Evolutionary conservation across 495 filamentous ascomycete species (phyloP), one percentile per base, ranked within the genome.

Genomic region (Niebla homalea): DNA sequence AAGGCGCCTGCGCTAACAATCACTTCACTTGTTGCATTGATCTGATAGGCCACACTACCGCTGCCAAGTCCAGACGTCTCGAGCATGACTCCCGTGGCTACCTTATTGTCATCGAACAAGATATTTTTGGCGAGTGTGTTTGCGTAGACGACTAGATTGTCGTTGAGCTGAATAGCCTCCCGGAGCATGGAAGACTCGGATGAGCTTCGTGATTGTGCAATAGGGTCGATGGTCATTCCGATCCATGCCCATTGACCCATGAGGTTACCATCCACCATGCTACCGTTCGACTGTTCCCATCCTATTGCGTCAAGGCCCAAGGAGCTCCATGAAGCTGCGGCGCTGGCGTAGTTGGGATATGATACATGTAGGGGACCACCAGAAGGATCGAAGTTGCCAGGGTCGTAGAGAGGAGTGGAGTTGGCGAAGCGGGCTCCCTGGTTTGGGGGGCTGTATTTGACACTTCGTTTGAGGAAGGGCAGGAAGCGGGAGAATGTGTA

Each of bases 1-100:
- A 77, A 68, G 16, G 52, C 68, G 8, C 76, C 76, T 4, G 75
- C 72, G 6, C 73, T 71, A 5, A 80, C 16, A 36, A 82, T 76
- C 42, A 82, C 70, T 60, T 80, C 76, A 41, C 68, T 70, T 3
- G 51, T 60, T 8, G 75, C 74, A 4, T 44, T 50, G 3, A 75
- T 56, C 2, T 57, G 68, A 60, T 65, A 73, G 10, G 63, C 46
- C 12, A 65, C 20, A 12, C 29, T 32, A 12, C 29, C 29, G 29
- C 29, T 32, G 29, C 29, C 29, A 2, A 32, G 29, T 0, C 60
- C 59, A 7, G 46, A 45, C 46, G 65, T 56, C 11, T 66, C 52
- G 4, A 77, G 71, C 8, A 51, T 16, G 1, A 78, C 70, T 6
- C 72, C 73, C 0, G 61, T 70, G 29, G 76, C 75, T 8, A 38